Base-by-base conservation (phyloP, 2,329 filamentous ascomycete genomes). In the Talaromyces sp. region DNA sequence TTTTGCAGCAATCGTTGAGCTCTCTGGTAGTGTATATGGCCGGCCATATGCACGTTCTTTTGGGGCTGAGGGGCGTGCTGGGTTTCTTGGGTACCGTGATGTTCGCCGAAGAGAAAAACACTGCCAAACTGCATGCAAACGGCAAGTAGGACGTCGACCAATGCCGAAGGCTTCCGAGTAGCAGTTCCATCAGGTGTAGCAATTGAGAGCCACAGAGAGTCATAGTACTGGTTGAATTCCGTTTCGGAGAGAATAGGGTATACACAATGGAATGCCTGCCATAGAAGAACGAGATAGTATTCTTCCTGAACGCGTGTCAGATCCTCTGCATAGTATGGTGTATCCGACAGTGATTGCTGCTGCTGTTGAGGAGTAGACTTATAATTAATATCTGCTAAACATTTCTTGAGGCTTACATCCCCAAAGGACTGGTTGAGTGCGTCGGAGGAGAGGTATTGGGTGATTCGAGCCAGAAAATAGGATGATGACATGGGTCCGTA, bases 121-220 rank as follows among this genome's bases (percentile, higher is more conserved):
- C 73, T 66, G 21, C 74, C 74, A 48, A 77, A 75, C 65, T 82
- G 80, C 70, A 82, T 77, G 60, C 77, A 79, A 15, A 82, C 59
- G 0, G 80, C 80, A 22, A 82, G 63, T 28, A 82, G 65, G 21
- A 81, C 80, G 60, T 82, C 80, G 1, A 80, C 77, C 0, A 82
- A 69, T 2, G 80, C 70, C 6, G 80, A 82, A 2, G 73, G 70
- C 52, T 72, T 73, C 5, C 80, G 71, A 4, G 56, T 45, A 3
- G 33, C 15, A 25, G 48, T 39, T 25, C 59, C 61, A 31, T 58
- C 58, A 1, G 63, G 59, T 5, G 61, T 54, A 3, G 39, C 63
- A 28, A 4, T 7, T 28, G 40, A 45, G 19, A 13, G 5, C 73
- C 75, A 78, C 11, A 80, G 65, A 1, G 73, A 75, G 8, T 70